Percentiles rank a stretch among this genome's conserved stretches.
Evolutionary conservation across 2,329 filamentous ascomycete species (phyloP).

Genomic region (Aureobasidium sp.): DNA sequence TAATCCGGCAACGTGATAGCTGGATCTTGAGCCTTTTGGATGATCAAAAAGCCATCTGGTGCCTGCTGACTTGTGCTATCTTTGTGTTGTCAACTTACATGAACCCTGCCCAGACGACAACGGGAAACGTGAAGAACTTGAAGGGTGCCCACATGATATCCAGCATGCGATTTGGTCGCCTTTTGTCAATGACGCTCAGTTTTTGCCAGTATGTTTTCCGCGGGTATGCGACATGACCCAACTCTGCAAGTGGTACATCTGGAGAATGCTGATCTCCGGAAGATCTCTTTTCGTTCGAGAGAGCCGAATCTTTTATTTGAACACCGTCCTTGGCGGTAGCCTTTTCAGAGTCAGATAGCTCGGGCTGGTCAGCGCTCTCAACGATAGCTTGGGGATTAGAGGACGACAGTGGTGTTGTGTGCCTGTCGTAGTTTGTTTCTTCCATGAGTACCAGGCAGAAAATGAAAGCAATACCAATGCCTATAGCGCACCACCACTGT

Average conservation of each 20-base stretch:
- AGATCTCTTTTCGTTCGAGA: not conserved
- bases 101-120: slow-evolving; percentile 16
- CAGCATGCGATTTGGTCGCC: slow-evolving; percentile 37
- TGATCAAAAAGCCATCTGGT: too few relatives aligned
- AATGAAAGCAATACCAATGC: slow-evolving; percentile 42
- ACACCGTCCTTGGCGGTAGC: not conserved
- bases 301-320: not conserved
- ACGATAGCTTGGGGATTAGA: not conserved
- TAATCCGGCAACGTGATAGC: too few relatives aligned
- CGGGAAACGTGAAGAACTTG: slow-evolving; percentile 15
- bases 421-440: slow-evolving; percentile 47
- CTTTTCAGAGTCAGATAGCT: not conserved
- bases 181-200: slow-evolving; percentile 34
- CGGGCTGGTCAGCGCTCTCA: not conserved
- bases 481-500: slow-evolving; percentile 47
- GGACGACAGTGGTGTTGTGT: not conserved
- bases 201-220: slow-evolving; percentile 39
- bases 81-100: not conserved
- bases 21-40: too few relatives aligned
- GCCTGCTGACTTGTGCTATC: too few relatives aligned
- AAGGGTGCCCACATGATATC: slow-evolving; percentile 27
- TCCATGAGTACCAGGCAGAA: slow-evolving; percentile 54
- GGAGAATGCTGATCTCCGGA: not conserved
- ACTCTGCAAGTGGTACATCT: slow-evolving; percentile 20
- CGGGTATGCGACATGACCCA: slow-evolving; percentile 26